phyloP scores from a whole-genome alignment of 2,329 filamentous ascomycete species.

The Zarea fungicola region DNA sequence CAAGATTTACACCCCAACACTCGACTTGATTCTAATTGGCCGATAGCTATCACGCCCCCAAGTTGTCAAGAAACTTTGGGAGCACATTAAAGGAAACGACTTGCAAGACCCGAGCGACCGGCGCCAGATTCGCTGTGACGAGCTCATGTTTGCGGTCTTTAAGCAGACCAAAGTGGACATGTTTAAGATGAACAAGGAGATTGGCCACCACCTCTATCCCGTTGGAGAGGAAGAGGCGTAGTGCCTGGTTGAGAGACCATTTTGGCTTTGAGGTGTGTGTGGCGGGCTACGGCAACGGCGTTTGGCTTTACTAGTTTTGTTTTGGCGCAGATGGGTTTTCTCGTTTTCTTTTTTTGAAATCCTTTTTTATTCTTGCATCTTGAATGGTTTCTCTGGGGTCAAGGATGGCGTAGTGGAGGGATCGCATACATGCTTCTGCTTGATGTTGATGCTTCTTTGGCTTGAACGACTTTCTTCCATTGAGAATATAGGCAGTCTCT shows the following conservation, averaged over 20 bases:
- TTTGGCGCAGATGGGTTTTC: neutral
- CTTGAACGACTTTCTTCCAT: no score
- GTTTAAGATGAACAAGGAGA: slow-evolving; percentile 99
- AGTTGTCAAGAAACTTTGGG: slow-evolving; percentile 94
- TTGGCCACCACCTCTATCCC: slow-evolving; percentile 84
- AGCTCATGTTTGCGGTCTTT: slow-evolving; percentile 86
- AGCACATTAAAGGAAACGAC: slow-evolving; percentile 81
- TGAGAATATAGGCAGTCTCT: no score
- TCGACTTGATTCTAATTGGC: neutral
- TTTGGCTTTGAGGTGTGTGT: neutral
- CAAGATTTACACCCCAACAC: neutral
- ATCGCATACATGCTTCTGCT: slow-evolving; percentile 2
- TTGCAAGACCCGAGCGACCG: slow-evolving; percentile 90
- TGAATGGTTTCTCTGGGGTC: slow-evolving; percentile 3
- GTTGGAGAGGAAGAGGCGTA: slow-evolving; percentile 62
- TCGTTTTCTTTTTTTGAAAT: neutral
- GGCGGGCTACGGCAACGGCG: slow-evolving; percentile 6
- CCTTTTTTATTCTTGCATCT: neutral
- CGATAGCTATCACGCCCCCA: slow-evolving; percentile 86
- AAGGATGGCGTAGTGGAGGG: slow-evolving; percentile 3
- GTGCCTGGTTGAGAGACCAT: neutral
- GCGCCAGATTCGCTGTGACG: slow-evolving; percentile 89
- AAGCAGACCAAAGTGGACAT: slow-evolving; percentile 89
- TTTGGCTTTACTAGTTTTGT: slow-evolving; percentile 2
- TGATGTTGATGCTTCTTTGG: no score